Base-by-base conservation (phyloP, 257 asterid genomes). In the Solanum infundibuliforme region DNA sequence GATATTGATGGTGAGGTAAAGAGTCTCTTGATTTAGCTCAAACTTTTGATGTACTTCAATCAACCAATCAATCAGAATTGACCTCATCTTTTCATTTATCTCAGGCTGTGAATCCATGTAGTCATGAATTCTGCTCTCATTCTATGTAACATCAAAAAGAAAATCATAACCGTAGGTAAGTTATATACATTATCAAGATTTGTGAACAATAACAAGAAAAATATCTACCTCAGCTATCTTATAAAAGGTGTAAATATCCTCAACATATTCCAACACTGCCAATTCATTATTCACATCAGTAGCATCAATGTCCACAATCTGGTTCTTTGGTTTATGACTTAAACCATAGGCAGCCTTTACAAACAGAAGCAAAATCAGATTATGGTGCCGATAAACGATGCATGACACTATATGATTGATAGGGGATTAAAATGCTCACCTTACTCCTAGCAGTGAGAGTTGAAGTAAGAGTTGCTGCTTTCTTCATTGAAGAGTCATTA, bases 371-470 rank as follows among this genome's bases (percentile, higher is more conserved):
- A 31, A 68, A 41, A 85, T 85, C 35, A 85, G 38, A 38, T 35
- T 34, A 38, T 21, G 29, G 29, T 60, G 68, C 60, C 12, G 27
- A 62, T 66, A 25, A 66, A 66, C 10, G 4, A 29, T 3, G 8
- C 35, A 6, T 43, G 55, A 72, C 72, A 35, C 7, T 20, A 18
- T 36, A 31, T 38, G 16, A 60, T 32, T 46, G 29, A 48, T 29
- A 4, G 12, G 18, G 21, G 27, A 34, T 14, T 16, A 83, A 31
- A n/a, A 34, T 20, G 9, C 23, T 3, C 34, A 94, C 98, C 96
- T 95, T 94, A 96, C 98, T 94, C 90, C 98, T 89, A 29, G 98
- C 98, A 86, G 98, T 92, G 85, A 97, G 98, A 82, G 95, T 92
- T 86, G 98, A 93, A 46, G 97, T 93, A 35, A 95, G 95, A 88